These are phyloP conservation scores for Thelonectria rubi DNA, from an alignment of 2,329 filamentous ascomycete species.

Conservation along the genomic window DNA sequence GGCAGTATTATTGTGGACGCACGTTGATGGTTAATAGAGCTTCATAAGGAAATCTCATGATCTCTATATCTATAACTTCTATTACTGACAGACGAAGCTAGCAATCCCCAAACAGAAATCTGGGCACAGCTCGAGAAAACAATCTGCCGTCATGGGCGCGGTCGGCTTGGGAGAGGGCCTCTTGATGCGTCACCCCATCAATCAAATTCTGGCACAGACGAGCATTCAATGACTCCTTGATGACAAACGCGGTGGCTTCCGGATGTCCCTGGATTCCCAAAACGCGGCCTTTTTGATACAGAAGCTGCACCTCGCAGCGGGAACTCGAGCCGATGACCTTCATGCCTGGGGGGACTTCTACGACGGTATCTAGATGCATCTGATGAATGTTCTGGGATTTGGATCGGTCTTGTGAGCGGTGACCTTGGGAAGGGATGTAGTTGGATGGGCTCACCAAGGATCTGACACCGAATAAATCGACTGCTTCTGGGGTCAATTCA, in stretches of 20 bases:
- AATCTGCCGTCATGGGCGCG: slow-evolving; percentile 1
- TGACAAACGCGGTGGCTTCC: slow-evolving; percentile 5
- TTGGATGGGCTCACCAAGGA: slow-evolving; percentile 3
- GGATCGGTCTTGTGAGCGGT: background rate
- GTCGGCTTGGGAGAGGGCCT: background rate
- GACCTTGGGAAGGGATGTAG: background rate
- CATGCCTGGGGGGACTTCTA: background rate
- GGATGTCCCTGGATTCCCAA: slow-evolving; percentile 12
- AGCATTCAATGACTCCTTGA: slow-evolving; percentile 2
- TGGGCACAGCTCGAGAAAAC: slow-evolving; percentile 1
- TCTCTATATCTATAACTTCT: too few species aligned
- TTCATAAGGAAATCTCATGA: too few species aligned
- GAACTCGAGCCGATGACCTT: slow-evolving; percentile 1
- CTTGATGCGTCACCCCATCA: background rate
- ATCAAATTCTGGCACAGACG: slow-evolving; percentile 5
- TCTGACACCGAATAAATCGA: background rate
- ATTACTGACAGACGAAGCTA: background rate
- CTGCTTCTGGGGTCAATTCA: background rate
- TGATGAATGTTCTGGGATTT: background rate
- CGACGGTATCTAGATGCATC: slow-evolving; percentile 1
- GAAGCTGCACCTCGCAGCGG: slow-evolving; percentile 1
- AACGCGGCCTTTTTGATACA: slow-evolving; percentile 5
- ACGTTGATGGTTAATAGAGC: too few species aligned
- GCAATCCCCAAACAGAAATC: background rate
- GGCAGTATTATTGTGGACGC: too few species aligned